Base-by-base conservation (phyloP, 495 filamentous ascomycete genomes). In the Daldinia vernicosa region DNA sequence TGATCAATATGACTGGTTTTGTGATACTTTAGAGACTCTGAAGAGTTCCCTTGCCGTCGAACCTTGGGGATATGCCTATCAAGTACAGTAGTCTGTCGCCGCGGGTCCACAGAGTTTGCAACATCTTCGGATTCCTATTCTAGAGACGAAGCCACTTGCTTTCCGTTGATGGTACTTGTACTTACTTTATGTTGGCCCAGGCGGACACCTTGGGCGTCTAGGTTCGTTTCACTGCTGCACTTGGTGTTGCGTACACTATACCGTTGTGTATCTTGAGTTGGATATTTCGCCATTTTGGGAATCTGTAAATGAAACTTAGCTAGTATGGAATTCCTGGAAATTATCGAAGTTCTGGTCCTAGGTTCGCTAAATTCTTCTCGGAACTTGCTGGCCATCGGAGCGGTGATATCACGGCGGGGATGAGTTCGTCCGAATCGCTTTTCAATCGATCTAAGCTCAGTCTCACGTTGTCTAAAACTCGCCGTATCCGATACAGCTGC, bases 341-440 rank as follows among this genome's bases (percentile, higher is more conserved):
- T 32, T 60, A 62, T 39, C 17, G 62, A 64, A 53, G 58, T 22
- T 40, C 62, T 62, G 11, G 52, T 28, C 27, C 61, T 64, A 12
- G 60, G 69, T 22, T 67, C 64, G 12, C 74, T 67, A 24, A 74
- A 68, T 52, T 79, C 72, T 33, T 80, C 77, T 9, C 75, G 74
- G 59, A 80, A 80, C 37, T 74, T 78, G 57, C 77, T 78, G 47
- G 60, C 65, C 14, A 79, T 63, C 27, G 73, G 73, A 9, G 62
- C 58, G 24, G 70, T 67, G 14, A 66, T 74, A 30, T 79, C 74
- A 14, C 74, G 69, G 8, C 76, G 78, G 12, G 67, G 60, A 17
- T 76, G 73, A 39, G 70, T 72, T 14, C 73, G 72, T 14, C 72
- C 70, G 30, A 81, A 80, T 27, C 78, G 68, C 67, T 77, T 78